Evolutionary conservation across 2,329 filamentous ascomycete genomes (phyloP).

Genomic region (Amesomyces nigricolor): DNA sequence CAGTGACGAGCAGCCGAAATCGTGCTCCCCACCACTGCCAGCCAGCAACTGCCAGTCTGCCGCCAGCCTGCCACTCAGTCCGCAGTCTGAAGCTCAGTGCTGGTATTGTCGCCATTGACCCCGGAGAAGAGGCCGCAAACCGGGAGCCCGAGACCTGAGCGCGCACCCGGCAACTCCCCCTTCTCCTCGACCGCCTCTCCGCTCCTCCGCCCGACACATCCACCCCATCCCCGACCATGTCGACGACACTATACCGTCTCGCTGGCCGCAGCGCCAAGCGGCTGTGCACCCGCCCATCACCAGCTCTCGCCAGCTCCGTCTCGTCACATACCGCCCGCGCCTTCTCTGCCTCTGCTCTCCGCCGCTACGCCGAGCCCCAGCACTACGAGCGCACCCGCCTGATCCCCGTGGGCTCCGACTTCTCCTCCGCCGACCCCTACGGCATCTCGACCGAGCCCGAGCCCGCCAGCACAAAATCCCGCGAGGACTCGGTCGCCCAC

Average conservation of each 20-base stretch:
- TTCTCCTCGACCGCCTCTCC: slow-evolving; percentile 29
- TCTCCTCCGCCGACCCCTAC: slow-evolving; percentile 47
- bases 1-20: slow-evolving; percentile 20
- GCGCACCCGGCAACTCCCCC: slow-evolving; percentile 18
- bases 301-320: slow-evolving; percentile 21
- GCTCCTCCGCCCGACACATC: slow-evolving; percentile 7
- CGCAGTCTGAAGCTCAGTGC: slow-evolving; percentile 19
- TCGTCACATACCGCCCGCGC: slow-evolving; percentile 38
- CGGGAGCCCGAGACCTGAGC: slow-evolving; percentile 15
- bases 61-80: too few relatives aligned
- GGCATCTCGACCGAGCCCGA: slow-evolving; percentile 30
- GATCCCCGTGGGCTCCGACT: slow-evolving; percentile 60
- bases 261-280: slow-evolving; percentile 66
- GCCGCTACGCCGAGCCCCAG: slow-evolving; percentile 56
- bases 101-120: slow-evolving; percentile 27
- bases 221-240: slow-evolving; percentile 38
- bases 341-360: slow-evolving; percentile 60
- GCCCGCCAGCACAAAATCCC: slow-evolving; percentile 38
- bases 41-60: background rate
- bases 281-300: slow-evolving; percentile 40
- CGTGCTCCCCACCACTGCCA: slow-evolving; percentile 14
- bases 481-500: slow-evolving; percentile 45
- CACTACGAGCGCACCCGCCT: slow-evolving; percentile 54
- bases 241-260: slow-evolving; percentile 69
- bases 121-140: slow-evolving; percentile 28